Evolutionary conservation across 495 filamentous ascomycete species (phyloP), one percentile per base, ranked within the genome.

Genomic region (Durotheca rogersii): DNA sequence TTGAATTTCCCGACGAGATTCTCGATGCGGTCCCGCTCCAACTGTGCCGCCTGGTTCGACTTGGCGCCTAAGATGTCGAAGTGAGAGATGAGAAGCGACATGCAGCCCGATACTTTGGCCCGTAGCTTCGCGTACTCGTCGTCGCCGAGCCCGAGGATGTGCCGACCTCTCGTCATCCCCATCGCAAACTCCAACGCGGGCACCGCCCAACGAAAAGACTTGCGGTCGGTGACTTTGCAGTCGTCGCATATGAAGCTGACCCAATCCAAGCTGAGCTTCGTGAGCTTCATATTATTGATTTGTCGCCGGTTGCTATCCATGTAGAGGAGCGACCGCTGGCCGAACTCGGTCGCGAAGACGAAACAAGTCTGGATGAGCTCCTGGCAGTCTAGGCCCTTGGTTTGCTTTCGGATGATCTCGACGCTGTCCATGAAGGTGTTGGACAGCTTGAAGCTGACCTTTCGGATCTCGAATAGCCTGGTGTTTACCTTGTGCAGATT

Each of bases 351-450:
- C 30, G 93, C 93, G 58, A 97, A 98, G 32, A 93, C 89, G 67
- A 97, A 98, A 70, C 92, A 98, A n/a, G 90, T 95, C 64, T 98
- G 93, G 53, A 98, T 90, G 18, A 98, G 77, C 57, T 98, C 93
- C 51, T 95, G 90, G 62, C 92, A 96, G 46, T 94, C 88, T 35
- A 95, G 77, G 1, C 83, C 87, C 47, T 79, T 77, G 14, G 89
- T 89, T 68, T 97, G 92, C 47, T 84, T 79, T 41, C 91, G 79
- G 51, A 97, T 92, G 41, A 87, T 86, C 57, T 92, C 89, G 44
- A 98, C 93, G 61, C 91, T 96, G 62, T 97, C 92, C 94, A 98
- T 97, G 67, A 97, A 97, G 7, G 91, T 87, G 71, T 96, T 96
- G n/a, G 90, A 96, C 25, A 98, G 75, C 67, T 93, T 94, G 76